phyloP scores from a whole-genome alignment of 257 asterid species.

The Striga asiatica region DNA sequence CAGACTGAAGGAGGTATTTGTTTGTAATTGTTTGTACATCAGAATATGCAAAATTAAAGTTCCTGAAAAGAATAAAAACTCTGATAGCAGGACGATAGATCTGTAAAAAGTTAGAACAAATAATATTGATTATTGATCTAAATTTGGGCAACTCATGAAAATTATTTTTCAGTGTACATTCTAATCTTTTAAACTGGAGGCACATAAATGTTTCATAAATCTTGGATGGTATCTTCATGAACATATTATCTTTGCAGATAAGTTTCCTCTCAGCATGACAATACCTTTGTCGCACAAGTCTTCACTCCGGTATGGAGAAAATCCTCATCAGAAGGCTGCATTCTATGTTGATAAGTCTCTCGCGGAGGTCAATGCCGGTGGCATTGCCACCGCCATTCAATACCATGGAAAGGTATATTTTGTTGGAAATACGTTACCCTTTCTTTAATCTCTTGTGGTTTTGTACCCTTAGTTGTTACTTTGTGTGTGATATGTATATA shows the following conservation, averaged over 20 bases:
- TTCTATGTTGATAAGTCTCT: slow-evolving; percentile 83
- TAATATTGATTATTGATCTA: slow-evolving; percentile 3
- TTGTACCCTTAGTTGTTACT: too few relatives aligned
- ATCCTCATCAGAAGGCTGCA: slow-evolving; percentile 97
- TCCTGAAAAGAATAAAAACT: not conserved
- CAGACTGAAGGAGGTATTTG: slow-evolving; percentile 55
- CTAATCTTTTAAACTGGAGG: not conserved
- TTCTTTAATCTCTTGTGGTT: too few relatives aligned
- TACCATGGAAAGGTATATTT: slow-evolving; percentile 85
- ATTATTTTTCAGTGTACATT: not conserved
- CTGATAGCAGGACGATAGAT: too few relatives aligned
- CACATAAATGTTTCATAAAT: not conserved
- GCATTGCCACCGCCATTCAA: slow-evolving; percentile 82
- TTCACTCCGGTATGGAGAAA: slow-evolving; percentile 92
- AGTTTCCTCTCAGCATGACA: slow-evolving; percentile 68
- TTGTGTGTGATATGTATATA: too few relatives aligned
- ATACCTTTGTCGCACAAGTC: slow-evolving; percentile 72
- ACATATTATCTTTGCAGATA: slow-evolving; percentile 35
- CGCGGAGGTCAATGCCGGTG: slow-evolving; percentile 91
- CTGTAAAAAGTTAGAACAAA: not conserved
- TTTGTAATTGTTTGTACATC: slow-evolving; percentile 6
- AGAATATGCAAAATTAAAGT: not conserved
- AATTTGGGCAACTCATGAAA: not conserved
- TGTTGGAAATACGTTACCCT: not conserved
- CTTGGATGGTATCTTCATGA: slow-evolving; percentile 5